These are phyloP conservation scores for Sporopachydermia cereana DNA, from an alignment of 1,139 yeast genomes.

Conservation along the genomic window DNA sequence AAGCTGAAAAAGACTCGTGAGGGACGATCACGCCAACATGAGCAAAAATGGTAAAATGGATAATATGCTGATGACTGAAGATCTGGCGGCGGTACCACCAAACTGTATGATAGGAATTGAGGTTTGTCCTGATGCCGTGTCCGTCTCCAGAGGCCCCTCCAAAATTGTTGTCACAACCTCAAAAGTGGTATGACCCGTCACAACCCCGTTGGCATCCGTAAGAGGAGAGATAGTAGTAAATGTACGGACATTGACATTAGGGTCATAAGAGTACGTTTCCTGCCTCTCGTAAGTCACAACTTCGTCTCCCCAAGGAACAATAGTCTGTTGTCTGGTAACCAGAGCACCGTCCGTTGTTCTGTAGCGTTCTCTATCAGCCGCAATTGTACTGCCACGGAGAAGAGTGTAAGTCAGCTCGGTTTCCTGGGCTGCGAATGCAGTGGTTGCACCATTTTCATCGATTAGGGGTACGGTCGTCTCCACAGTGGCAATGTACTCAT, in stretches of 20 bases:
- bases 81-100: background rate
- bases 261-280: background rate
- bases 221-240: conserved; percentile 2
- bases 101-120: background rate
- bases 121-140: background rate
- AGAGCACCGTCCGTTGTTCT: background rate
- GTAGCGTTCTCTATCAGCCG: background rate
- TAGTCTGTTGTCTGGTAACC: background rate
- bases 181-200: background rate
- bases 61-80: background rate
- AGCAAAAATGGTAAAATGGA: background rate
- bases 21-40: background rate
- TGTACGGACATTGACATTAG: background rate
- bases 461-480: background rate
- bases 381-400: conserved; percentile 1
- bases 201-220: background rate
- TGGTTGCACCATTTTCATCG: background rate
- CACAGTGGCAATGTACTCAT: background rate
- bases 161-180: background rate
- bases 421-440: background rate
- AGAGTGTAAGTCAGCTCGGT: conserved; percentile 1
- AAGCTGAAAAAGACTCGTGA: background rate
- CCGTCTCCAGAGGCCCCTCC: background rate
- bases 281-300: background rate
- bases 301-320: background rate